phyloP scores from a whole-genome alignment of 176 grass and related monocot genomes.

The Luzula sylvatica region DNA sequence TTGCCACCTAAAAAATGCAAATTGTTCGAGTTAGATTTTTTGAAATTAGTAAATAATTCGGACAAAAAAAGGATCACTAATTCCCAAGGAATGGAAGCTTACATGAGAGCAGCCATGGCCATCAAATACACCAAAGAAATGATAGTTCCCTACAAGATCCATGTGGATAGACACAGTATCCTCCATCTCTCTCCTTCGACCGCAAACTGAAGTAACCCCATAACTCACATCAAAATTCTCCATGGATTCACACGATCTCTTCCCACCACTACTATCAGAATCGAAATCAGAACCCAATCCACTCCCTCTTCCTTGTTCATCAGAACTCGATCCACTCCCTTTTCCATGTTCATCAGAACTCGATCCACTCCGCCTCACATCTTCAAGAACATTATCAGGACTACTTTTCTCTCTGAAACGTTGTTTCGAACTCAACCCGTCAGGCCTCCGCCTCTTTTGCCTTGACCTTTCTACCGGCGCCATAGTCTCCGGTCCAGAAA shows the following conservation, averaged over 20 bases:
- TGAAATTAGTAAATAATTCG: no score
- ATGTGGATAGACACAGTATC: constrained; percentile 39
- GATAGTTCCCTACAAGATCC: constrained; percentile 31
- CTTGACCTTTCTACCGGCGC: not conserved
- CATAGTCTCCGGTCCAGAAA: not conserved
- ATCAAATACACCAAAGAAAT: constrained; percentile 86
- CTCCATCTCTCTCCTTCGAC: constrained; percentile 83
- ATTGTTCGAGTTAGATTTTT: not conserved
- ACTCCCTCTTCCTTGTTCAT: not conserved
- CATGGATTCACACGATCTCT: not conserved
- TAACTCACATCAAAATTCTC: not conserved
- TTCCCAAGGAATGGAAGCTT: not conserved
- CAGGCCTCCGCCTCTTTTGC: constrained; percentile 22
- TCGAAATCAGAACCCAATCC: not conserved
- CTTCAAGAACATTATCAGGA: not conserved
- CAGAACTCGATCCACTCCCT: no score
- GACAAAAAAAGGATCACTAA: not conserved
- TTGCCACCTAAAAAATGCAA: constrained; percentile 44
- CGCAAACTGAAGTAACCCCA: constrained; percentile 60
- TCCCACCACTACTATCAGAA: not conserved
- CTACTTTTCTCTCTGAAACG: not conserved
- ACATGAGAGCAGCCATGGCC: constrained; percentile 97
- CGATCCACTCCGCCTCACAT: not conserved
- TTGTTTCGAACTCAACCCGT: not conserved
- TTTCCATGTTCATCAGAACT: not conserved